A percentile compares a stretch with the other conserved stretches of the same genome.
These are phyloP conservation scores for Hyaloperonospora brassicae DNA, from an alignment of 352 stramenopile species.

Conservation along the genomic window DNA sequence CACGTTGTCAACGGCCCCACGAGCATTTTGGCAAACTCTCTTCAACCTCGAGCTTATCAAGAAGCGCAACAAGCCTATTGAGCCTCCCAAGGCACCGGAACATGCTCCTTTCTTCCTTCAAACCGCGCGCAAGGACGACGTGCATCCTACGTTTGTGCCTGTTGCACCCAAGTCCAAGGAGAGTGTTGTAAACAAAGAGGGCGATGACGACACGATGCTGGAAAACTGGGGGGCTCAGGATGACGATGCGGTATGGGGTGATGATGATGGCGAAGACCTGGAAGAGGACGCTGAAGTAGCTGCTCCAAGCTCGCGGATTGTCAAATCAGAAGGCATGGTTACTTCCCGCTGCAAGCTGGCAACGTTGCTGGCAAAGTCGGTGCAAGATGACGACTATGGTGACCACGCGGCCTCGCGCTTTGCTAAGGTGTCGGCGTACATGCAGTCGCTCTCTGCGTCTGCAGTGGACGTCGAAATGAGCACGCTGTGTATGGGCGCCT, in stretches of 20 bases:
- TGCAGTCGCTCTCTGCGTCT: conserved; percentile 68
- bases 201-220: conserved; percentile 35
- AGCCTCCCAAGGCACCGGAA: conserved; percentile 90
- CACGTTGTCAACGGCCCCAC: conserved; percentile 66
- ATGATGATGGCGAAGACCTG: conserved; percentile 31
- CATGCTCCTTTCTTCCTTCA: conserved; percentile 94
- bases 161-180: conserved; percentile 28
- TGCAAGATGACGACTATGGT: conserved; percentile 17
- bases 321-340: conserved; percentile 62
- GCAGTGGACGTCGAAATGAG: conserved; percentile 76
- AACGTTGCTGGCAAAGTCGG: conserved; percentile 36
- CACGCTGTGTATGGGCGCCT: conserved; percentile 77
- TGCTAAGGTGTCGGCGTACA: conserved; percentile 41
- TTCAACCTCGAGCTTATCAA: conserved; percentile 93
- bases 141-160: conserved; percentile 69
- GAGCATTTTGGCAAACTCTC: conserved; percentile 85
- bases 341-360: conserved; percentile 69
- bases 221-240: conserved; percentile 57
- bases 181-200: conserved; percentile 17
- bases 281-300: conserved; percentile 22
- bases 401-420: conserved; percentile 27
- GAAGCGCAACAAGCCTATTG: conserved; percentile 92
- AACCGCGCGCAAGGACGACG: conserved; percentile 75
- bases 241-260: conserved; percentile 58
- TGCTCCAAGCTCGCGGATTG: conserved; percentile 45